Percentiles rank a stretch among this genome's conserved stretches.
phyloP scores from a whole-genome alignment of 2,329 filamentous ascomycete species.

The Curvularia sp. region DNA sequence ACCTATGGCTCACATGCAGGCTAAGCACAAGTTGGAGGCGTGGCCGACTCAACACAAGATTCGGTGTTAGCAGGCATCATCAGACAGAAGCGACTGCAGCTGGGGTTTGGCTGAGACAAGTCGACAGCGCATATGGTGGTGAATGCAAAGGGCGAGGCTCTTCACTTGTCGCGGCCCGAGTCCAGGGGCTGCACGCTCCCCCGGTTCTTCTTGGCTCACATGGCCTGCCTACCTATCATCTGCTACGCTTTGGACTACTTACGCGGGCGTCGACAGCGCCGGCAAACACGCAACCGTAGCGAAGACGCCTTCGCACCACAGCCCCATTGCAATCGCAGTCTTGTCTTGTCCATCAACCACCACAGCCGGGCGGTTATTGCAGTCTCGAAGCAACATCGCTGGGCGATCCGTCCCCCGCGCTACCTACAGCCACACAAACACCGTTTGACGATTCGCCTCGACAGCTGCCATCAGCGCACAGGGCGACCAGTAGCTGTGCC shows the following conservation, averaged over 20 bases:
- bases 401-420: slow-evolving; percentile 27
- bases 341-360: background rate
- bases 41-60: background rate
- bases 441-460: slow-evolving; percentile 27
- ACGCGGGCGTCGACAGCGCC: slow-evolving; percentile 2
- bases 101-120: background rate
- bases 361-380: background rate
- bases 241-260: background rate
- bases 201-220: background rate
- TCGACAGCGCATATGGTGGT: background rate
- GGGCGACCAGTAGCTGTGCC: slow-evolving; percentile 20
- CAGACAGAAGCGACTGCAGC: background rate
- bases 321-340: slow-evolving; percentile 3
- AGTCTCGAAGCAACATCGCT: slow-evolving; percentile 7
- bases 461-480: slow-evolving; percentile 19
- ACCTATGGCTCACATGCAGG: background rate
- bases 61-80: background rate
- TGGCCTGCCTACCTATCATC: slow-evolving; percentile 3
- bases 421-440: slow-evolving; percentile 21
- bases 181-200: slow-evolving; percentile 1
- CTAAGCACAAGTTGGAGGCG: background rate
- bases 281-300: slow-evolving; percentile 1
- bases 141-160: slow-evolving; percentile 2
- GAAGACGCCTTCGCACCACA: background rate
- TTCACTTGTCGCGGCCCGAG: slow-evolving; percentile 1